Percentiles rank a stretch among this genome's conserved stretches.
phyloP scores from a whole-genome alignment of 352 stramenopile species.

The Ophiocytium majus region DNA sequence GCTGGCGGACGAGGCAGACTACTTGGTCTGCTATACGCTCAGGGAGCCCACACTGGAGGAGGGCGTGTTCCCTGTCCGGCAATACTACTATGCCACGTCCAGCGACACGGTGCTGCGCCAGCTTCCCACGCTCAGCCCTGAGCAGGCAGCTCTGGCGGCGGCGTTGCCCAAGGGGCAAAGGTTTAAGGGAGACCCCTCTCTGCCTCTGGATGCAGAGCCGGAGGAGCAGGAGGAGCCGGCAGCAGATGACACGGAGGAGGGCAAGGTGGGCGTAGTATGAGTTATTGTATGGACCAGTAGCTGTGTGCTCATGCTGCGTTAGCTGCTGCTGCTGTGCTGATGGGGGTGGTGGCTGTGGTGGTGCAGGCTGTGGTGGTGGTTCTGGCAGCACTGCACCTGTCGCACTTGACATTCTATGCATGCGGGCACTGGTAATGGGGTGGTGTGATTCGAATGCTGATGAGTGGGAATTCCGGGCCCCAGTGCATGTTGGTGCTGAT shows the following conservation, averaged over 20 bases:
- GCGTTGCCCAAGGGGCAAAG: conserved; percentile 1
- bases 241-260: conserved; percentile 31
- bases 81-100: conserved; percentile 59
- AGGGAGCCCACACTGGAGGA: conserved; percentile 34
- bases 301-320: neutral
- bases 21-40: conserved; percentile 57
- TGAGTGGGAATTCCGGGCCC: neutral
- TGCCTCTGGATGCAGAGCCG: conserved; percentile 52
- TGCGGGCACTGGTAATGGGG: neutral
- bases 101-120: conserved; percentile 52
- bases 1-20: conserved; percentile 55
- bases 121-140: conserved; percentile 46
- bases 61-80: conserved; percentile 35
- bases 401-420: neutral
- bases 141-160: conserved; percentile 35
- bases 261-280: neutral
- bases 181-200: conserved; percentile 54
- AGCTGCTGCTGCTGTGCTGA: too few relatives aligned
- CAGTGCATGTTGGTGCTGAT: neutral
- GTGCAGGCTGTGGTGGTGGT: neutral
- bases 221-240: conserved; percentile 48
- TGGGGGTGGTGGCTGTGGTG: neutral
- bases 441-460: neutral
- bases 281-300: neutral
- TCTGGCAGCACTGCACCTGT: neutral